A percentile compares a stretch with the other conserved stretches of the same genome.
Evolutionary conservation across 768 basidiomycete genomes (phyloP).

Genomic region (Hydnomerulius pinastri): DNA sequence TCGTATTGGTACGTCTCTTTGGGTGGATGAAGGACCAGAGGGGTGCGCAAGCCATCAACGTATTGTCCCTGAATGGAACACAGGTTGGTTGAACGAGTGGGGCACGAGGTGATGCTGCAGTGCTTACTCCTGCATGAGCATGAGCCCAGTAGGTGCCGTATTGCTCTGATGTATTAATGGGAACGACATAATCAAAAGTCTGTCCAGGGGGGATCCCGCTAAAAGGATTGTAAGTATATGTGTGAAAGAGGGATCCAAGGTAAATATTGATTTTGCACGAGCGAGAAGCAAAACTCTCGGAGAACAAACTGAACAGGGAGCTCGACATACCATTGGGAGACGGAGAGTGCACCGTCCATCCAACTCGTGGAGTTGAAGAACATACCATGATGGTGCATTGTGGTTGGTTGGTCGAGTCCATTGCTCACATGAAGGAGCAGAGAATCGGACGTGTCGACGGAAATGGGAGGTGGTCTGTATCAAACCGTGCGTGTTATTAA

Average conservation of each 20-base stretch:
- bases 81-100: background rate
- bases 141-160: conserved; percentile 86
- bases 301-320: background rate
- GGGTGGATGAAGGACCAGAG: conserved; percentile 73
- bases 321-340: conserved; percentile 85
- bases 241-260: background rate
- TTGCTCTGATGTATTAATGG: conserved; percentile 66
- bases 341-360: conserved; percentile 85
- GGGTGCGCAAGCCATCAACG: conserved; percentile 89
- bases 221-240: background rate
- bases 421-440: conserved; percentile 79
- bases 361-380: conserved; percentile 86
- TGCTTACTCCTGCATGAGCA: conserved; percentile 53
- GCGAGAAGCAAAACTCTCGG: too few species aligned
- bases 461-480: conserved; percentile 77
- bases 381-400: conserved; percentile 94
- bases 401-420: conserved; percentile 62
- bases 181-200: conserved; percentile 74
- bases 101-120: background rate
- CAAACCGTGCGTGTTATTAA: background rate
- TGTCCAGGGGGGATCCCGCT: conserved; percentile 80
- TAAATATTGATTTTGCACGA: background rate
- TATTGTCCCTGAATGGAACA: conserved; percentile 68
- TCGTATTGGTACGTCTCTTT: conserved; percentile 76
- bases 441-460: conserved; percentile 69